Base-by-base conservation (phyloP, 2,329 filamentous ascomycete species). In the Onygenales sp. region DNA sequence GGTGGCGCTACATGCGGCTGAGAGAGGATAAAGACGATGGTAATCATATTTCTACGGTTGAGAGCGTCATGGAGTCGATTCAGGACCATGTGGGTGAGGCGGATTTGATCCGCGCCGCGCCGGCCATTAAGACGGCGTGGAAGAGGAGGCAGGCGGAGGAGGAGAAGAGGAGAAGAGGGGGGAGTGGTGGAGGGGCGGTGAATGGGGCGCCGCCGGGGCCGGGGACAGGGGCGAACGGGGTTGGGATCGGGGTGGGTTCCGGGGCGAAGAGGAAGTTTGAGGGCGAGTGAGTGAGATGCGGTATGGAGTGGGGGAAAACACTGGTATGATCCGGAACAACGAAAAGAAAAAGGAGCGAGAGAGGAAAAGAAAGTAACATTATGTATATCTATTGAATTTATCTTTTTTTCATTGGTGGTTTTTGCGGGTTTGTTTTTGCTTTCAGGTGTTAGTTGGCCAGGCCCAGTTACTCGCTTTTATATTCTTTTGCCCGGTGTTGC, bases 11-110 rank as follows among this genome's bases (percentile, higher is more conserved):
- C 68, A 85, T 93, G 61, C 84, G 91, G 33, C 92, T 96, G 70
- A 81, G 93, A 51, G 91, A 97, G 64, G 93, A 98, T 70, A 98
- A 98, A 73, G 76, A 78, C 32, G 86, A 95, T 60, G 90, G 88
- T 0, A 98, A 98, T 64, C 91, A 97, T 70, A 85, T 87, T 55
- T 84, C 76, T 14, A 92, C 88, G 0, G 89, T 96, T 1, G 77
- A 84, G 31, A 94, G 87, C 66, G 93, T 98, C 3, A 78, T 96
- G 55, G 85, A 92, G 59, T 95, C 89, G 69, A 97, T 98, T 61
- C 79, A 83, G 56, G 89, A 96, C 63, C 84, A 83, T 1, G 89
- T 98, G 9, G 87, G 83, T 0, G 83, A 95, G 70, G 78, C 87
- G 54, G 90, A 98, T 64, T 76, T 98, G 36, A 78, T 91, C 45